Conservation (phyloP, 1,139 yeast genomes). For the Protomyces inouyei region DNA sequence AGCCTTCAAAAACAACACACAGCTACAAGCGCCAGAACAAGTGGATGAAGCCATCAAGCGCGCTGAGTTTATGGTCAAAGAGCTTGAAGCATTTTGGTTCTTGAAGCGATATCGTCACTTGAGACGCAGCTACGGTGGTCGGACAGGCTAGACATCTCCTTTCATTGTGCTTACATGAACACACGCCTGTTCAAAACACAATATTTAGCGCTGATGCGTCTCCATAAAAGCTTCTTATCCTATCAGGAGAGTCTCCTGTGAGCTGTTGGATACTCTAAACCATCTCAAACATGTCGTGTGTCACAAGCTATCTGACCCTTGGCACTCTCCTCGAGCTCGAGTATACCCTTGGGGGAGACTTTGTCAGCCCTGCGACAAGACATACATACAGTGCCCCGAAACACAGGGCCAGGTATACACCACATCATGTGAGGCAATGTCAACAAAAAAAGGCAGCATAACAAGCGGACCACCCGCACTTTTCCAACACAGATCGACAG, state of each 20-base stretch:
- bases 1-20: constrained; percentile 29
- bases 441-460: not conserved
- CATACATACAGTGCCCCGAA: not conserved
- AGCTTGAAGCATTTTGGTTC: constrained; percentile 23
- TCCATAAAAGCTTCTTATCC: no score
- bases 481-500: not conserved
- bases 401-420: not conserved
- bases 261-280: no score
- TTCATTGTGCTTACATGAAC: no score
- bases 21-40: constrained; percentile 13
- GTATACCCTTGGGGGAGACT: not conserved
- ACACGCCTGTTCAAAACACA: no score
- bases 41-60: constrained; percentile 28
- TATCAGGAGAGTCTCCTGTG: no score
- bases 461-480: not conserved
- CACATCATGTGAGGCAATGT: not conserved
- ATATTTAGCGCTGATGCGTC: no score
- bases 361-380: not conserved
- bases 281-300: not conserved
- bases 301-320: not conserved
- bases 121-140: constrained; percentile 20
- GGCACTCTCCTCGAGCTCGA: not conserved
- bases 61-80: constrained; percentile 32
- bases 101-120: constrained; percentile 17
- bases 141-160: not conserved